A percentile compares a stretch with the other conserved stretches of the same genome.
These are phyloP conservation scores for Teunomyces funiuensis DNA, from an alignment of 805 yeast genomes.

Conservation along the genomic window DNA sequence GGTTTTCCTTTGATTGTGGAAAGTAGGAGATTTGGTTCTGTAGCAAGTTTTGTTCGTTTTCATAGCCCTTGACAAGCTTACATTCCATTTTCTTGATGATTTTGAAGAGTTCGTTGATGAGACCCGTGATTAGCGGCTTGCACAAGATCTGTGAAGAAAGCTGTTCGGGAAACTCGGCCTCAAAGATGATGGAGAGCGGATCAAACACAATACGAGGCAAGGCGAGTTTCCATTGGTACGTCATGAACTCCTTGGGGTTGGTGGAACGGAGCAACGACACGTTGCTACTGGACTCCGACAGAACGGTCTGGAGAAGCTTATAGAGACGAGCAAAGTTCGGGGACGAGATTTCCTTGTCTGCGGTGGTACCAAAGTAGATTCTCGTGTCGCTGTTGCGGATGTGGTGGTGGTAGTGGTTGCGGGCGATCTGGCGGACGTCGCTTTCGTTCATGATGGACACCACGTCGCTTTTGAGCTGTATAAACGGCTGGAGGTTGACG, in stretches of 20 bases:
- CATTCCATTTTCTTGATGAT: conserved; percentile 78
- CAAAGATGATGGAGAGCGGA: conserved; percentile 73
- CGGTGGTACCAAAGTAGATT: conserved; percentile 40
- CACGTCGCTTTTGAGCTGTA: conserved; percentile 43
- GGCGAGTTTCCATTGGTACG: conserved; percentile 84
- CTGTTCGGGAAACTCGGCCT: conserved; percentile 59
- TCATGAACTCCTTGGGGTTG: conserved; percentile 56
- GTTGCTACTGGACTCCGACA: conserved; percentile 33
- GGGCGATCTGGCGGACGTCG: conserved; percentile 46
- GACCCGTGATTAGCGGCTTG: conserved; percentile 80
- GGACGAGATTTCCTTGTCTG: conserved; percentile 11
- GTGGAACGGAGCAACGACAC: conserved; percentile 50
- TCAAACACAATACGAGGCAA: conserved; percentile 76
- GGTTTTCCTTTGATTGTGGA: conserved; percentile 29
- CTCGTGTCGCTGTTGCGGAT: conserved; percentile 44
- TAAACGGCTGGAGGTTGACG: conserved; percentile 70
- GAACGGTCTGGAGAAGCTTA: conserved; percentile 34
- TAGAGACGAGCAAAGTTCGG: conserved; percentile 22
- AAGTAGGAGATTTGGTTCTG: conserved; percentile 51
- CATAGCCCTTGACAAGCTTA: conserved; percentile 66
- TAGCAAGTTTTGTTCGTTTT: conserved; percentile 61
- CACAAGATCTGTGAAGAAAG: conserved; percentile 71
- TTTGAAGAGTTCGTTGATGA: conserved; percentile 69
- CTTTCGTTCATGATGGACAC: conserved; percentile 63
- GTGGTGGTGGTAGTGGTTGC: conserved; percentile 28